Evolutionary conservation across 2,329 filamentous ascomycete species (phyloP), one percentile per base, ranked within the genome.

Genomic region (Botrytis cinerea): DNA sequence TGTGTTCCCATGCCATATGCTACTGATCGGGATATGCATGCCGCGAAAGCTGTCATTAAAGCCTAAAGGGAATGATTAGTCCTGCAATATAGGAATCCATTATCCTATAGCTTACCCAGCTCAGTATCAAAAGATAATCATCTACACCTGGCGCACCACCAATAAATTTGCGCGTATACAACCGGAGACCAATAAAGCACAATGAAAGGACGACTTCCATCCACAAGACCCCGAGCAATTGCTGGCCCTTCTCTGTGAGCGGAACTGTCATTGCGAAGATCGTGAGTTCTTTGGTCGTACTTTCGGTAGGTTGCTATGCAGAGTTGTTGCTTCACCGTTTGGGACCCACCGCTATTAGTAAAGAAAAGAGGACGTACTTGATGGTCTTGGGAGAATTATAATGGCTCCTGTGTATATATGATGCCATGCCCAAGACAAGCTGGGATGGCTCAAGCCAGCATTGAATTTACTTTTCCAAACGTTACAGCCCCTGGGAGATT

Each of bases 211-310:
- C 22, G 16, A 62, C 43, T 54, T 71, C 69, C 43, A 54, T 43
- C 69, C 69, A 71, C 38, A 71, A 16, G 18, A 71, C 69, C 10
- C 69, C 59, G 7, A 71, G 25, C 59, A 71, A 38, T 54, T 71
- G 43, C 25, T 45, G 46, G 16, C 69, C 69, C 25, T 71, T 71
- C 25, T 28, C 20, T 25, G 68, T 70, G 57, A 71, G 69, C 16
- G 59, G 69, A 25, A 71, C 43, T 25, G 62, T n/a, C 62, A 66
- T 66, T 16, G 0, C n/a, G 32, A 45, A 57, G n/a, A 59, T 28
- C 38, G 22, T 35, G n/a, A 70, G 6, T 70, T 48, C 32, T 46
- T 7, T 60, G 38, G 20, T 46, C 45, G 38, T 48, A 48, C 12
- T 38, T 43, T 20, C 22, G 28, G n/a, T 35, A 45, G 20, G 12